Percentiles rank a stretch among this genome's conserved stretches.
These are phyloP conservation scores for Sesbania bispinosa DNA, from an alignment of 306 rosid species.

Conservation along the genomic window DNA sequence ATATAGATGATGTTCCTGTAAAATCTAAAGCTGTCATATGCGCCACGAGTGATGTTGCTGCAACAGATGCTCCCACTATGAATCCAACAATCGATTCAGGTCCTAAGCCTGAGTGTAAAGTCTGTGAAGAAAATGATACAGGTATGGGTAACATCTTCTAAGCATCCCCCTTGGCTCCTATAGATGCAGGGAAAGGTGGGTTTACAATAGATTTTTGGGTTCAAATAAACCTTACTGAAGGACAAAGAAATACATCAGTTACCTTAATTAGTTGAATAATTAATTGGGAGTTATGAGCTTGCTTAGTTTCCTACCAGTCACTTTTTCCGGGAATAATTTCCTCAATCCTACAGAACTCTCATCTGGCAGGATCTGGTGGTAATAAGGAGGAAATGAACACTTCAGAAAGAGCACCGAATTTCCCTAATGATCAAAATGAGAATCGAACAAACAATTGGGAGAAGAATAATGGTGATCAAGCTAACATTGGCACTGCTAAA, in stretches of 20 bases:
- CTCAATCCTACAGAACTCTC: constrained; percentile 25
- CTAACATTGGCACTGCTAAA: constrained; percentile 26
- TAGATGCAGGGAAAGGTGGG: not conserved
- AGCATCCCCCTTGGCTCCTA: not conserved
- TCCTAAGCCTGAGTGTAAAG: constrained; percentile 30
- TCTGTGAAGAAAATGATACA: constrained; percentile 26
- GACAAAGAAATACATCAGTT: not conserved
- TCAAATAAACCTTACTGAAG: not conserved
- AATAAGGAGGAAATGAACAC: constrained; percentile 31
- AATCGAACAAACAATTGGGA: constrained; percentile 13
- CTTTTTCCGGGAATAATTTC: constrained; percentile 23
- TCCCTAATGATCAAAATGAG: constrained; percentile 29
- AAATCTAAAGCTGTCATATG: constrained; percentile 24
- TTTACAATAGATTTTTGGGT: constrained; percentile 11
- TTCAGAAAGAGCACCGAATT: constrained; percentile 23
- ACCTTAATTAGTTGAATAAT: not conserved
- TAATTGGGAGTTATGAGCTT: constrained; percentile 14
- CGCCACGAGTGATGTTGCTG: constrained; percentile 28
- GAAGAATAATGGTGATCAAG: constrained; percentile 13
- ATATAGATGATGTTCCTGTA: constrained; percentile 28
- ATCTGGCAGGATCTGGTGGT: constrained; percentile 45
- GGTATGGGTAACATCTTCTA: constrained; percentile 32
- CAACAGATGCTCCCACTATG: constrained; percentile 28
- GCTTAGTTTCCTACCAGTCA: not conserved
- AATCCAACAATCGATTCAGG: constrained; percentile 32